Evolutionary conservation across 2,329 filamentous ascomycete genomes (phyloP).

Genomic region (Reticulascus tulasneorum): DNA sequence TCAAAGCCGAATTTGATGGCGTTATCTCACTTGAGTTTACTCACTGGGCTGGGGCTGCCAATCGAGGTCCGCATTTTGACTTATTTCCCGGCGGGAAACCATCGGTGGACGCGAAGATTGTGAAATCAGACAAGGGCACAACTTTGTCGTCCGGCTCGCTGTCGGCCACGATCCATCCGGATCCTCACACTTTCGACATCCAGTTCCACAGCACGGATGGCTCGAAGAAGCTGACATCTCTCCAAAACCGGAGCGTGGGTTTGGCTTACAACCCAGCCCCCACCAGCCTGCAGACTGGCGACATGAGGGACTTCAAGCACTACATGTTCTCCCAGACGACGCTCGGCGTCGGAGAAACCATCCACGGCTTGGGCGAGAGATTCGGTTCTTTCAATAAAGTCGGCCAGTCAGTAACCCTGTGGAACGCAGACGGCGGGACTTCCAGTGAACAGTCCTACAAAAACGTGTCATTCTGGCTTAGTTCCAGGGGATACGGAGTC

Average conservation of each 20-base stretch:
- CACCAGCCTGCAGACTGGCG: conserved; percentile 28
- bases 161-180: conserved; percentile 29
- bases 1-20: conserved; percentile 33
- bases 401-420: conserved; percentile 64
- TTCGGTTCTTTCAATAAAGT: conserved; percentile 76
- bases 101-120: conserved; percentile 21
- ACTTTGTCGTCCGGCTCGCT: conserved; percentile 31
- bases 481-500: conserved; percentile 69
- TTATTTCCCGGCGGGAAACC: conserved; percentile 32
- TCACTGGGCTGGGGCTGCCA: conserved; percentile 33
- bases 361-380: conserved; percentile 72
- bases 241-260: conserved; percentile 34
- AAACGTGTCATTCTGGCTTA: conserved; percentile 67
- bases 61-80: conserved; percentile 33
- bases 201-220: conserved; percentile 33
- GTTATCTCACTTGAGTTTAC: conserved; percentile 35
- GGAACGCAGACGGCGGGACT: conserved; percentile 62
- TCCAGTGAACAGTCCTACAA: conserved; percentile 70
- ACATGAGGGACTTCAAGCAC: conserved; percentile 42
- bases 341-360: conserved; percentile 57
- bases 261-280: conserved; percentile 31
- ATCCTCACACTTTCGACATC: conserved; percentile 33
- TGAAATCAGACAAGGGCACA: conserved; percentile 28
- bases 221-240: conserved; percentile 30
- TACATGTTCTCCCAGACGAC: conserved; percentile 55